Evolutionary conservation across 805 yeast genomes (phyloP), one percentile per base, ranked within the genome.

Genomic region (Pichia nakasei): DNA sequence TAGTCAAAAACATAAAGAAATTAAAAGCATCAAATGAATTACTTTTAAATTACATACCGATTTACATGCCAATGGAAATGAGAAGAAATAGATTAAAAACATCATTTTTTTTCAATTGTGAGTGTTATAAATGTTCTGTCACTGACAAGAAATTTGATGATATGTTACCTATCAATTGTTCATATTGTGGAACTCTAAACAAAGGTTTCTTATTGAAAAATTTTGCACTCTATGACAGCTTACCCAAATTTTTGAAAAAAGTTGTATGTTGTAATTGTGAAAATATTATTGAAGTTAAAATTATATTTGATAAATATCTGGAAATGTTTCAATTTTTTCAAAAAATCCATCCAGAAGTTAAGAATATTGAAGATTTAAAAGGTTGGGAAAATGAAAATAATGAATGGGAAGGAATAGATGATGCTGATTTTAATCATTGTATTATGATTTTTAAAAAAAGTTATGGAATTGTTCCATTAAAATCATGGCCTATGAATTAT

Each of bases 41-140:
- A 3, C 52, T 56, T 22, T 55, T 65, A 12, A 63, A 58, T 38
- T 68, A 68, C 42, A 50, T 58, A 34, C 51, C 57, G 7, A 46
- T 52, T 3, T 44, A 51, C 7, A 17, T 56, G 8, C 72, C 72
- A 4, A 55, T 40, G 26, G 54, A 43, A n/a, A 18, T 59, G 22
- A 49, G 70, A 41, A 48, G 54, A 22, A 32, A 41, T n/a, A 51
- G 53, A 17, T 48, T 67, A 68, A 20, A 32, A 32, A 38, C 43
- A 6, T 54, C 63, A 37, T 68, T 57, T 44, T 64, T 54, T 42
- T 68, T 68, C 40, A 33, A 51, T 1, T 68, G 72, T 47, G 32
- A 49, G n/a, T 68, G 73, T 48, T 11, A 33, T 7, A 33, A 44
- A 15, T 66, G 71, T 44, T n/a, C 17, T 13, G 22, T 20, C 7